Base-by-base conservation (phyloP, 768 basidiomycete species). In the Hericium alpestre region DNA sequence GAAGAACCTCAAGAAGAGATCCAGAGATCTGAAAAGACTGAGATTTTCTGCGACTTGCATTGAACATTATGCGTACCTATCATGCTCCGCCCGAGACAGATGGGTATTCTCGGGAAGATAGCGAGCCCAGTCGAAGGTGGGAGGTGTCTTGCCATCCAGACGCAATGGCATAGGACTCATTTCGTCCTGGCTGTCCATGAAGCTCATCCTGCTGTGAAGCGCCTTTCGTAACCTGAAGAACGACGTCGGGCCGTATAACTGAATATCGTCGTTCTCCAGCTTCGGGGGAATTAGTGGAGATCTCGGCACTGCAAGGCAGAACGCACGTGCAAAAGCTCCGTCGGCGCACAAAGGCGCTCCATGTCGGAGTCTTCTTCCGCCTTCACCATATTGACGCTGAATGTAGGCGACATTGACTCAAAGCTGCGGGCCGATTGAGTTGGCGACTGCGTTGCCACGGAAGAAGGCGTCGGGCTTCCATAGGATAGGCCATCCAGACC, bases 1-100 rank as follows among this genome's bases (percentile, higher is more conserved):
- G 63, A 71, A 73, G 59, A 72, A 73, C 38, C 69, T 70, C 65
- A 75, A 74, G 38, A 72, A 61, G 20, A 70, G 62, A 41, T 68
- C 68, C 20, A 76, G 67, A 13, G 75, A 63, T 23, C 71, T 72
- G 57, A 15, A 54, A 23, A 38, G 20, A 48, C 38, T 46, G 6
- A 32, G 15, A 27, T 39, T 20, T 15, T 12, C n/a, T 13, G n/a
- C 37, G 39, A 27, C 52, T 11, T 53, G 16, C 32, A 38, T 12
- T 20, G 1, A 41, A 39, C 23, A 18, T 15, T 40, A 16, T 25
- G 13, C 25, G 9, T 23, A 68, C 67, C 60, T 56, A 56, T 70
- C 66, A 52, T 71, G 70, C 53, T 70, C 70, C 1, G 22, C 58
- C 23, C 65, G 65, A 4, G 64, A 56, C 38, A 71, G 61, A 1